A percentile compares a stretch with the other conserved stretches of the same genome.
Conservation (phyloP, 257 asterid species). For the Craterostigma plantagineum region DNA sequence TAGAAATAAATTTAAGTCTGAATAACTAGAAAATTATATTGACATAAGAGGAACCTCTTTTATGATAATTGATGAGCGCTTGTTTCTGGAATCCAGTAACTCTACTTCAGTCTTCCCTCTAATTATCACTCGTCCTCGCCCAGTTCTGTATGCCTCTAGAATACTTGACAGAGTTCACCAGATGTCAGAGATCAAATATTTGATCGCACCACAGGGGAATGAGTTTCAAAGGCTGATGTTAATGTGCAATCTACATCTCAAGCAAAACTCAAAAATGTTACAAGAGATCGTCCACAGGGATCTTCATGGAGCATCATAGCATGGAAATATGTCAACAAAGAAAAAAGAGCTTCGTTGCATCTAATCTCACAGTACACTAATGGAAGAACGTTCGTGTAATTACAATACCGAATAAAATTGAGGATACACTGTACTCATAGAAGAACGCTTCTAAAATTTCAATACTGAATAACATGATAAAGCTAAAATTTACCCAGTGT, state of each 20-base stretch:
- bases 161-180: conserved; percentile 31
- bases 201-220: background rate
- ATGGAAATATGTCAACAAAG: too few species aligned
- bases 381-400: too few species aligned
- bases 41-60: conserved; percentile 55
- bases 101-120: conserved; percentile 97
- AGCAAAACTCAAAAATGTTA: too few species aligned
- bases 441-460: background rate
- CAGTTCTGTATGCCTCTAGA: conserved; percentile 88
- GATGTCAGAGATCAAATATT: conserved; percentile 2
- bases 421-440: too few species aligned
- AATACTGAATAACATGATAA: background rate
- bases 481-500: conserved; percentile 46
- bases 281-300: too few species aligned
- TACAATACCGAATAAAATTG: too few species aligned
- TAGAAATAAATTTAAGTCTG: background rate
- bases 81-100: conserved; percentile 64
- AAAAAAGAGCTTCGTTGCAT: too few species aligned
- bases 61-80: conserved; percentile 71
- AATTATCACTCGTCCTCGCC: conserved; percentile 76
- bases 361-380: too few species aligned
- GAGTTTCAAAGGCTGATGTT: background rate
- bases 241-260: too few species aligned
- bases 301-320: too few species aligned
- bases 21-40: background rate